Evolutionary conservation across 2,329 filamentous ascomycete species (phyloP).

Genomic region (Penicillium sp.): DNA sequence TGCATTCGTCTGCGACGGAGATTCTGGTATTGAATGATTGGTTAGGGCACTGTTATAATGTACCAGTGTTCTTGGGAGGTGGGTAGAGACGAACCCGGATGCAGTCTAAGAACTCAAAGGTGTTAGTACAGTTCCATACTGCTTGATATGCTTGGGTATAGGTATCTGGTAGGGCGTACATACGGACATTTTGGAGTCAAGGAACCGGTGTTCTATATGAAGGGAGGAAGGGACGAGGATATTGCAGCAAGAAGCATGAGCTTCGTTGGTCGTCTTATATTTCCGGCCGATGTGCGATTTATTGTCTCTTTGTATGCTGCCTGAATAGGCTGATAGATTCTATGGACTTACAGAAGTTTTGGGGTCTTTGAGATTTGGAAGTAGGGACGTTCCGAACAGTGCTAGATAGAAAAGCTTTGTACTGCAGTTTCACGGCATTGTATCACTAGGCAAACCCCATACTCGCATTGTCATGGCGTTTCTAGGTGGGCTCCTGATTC

Average conservation of each 20-base stretch:
- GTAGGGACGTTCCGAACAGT: background rate
- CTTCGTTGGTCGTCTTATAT: background rate
- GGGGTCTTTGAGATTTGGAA: background rate
- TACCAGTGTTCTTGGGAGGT: background rate
- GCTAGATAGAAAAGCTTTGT: background rate
- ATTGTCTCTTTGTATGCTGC: background rate
- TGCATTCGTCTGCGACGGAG: constrained; percentile 25
- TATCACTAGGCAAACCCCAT: background rate
- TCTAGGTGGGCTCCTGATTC: background rate
- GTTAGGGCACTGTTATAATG: background rate
- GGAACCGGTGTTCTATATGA: background rate
- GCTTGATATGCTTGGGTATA: background rate
- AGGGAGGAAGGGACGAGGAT: too few relatives aligned
- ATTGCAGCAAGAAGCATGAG: too few relatives aligned
- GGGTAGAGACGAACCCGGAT: background rate
- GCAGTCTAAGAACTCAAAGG: background rate
- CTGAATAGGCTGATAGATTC: background rate
- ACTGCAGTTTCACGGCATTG: background rate
- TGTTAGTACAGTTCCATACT: background rate
- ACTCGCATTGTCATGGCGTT: background rate
- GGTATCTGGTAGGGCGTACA: background rate
- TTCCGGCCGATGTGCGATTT: background rate
- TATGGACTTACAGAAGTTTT: too few relatives aligned
- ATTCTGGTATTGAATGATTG: background rate
- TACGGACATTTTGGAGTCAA: background rate